Evolutionary conservation across 495 filamentous ascomycete species (phyloP).

Genomic region (Neurospora cerealis): DNA sequence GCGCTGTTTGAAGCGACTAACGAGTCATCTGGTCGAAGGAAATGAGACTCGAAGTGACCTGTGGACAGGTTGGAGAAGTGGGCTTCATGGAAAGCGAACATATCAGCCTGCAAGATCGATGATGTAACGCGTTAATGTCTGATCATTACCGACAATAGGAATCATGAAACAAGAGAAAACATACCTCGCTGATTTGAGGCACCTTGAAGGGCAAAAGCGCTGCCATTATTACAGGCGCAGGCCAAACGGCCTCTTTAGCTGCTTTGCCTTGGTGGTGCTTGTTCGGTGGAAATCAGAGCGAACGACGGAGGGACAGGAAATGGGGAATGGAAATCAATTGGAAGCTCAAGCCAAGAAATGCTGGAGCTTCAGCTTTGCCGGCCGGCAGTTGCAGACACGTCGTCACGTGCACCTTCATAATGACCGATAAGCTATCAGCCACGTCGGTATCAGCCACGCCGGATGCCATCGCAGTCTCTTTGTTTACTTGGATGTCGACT

Average conservation of each 20-base stretch:
- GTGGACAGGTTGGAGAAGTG: conserved; percentile 45
- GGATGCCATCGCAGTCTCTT: background rate
- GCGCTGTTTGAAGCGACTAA: background rate
- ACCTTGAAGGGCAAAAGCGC: conserved; percentile 10
- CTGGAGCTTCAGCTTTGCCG: background rate
- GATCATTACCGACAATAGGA: background rate
- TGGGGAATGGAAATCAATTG: background rate
- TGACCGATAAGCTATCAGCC: background rate
- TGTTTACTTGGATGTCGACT: background rate
- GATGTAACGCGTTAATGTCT: conserved; percentile 10
- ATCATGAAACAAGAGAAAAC: conserved; percentile 3
- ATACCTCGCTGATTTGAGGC: conserved; percentile 42
- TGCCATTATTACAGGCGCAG: background rate
- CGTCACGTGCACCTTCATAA: background rate
- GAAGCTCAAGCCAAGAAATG: background rate
- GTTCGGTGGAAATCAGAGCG: background rate
- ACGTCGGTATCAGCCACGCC: background rate
- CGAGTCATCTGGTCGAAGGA: conserved; percentile 27
- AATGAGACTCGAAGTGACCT: conserved; percentile 39
- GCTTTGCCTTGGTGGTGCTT: background rate
- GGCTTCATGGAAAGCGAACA: conserved; percentile 55
- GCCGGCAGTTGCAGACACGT: background rate
- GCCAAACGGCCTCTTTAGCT: background rate
- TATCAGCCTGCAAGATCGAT: conserved; percentile 49
- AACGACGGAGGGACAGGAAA: background rate